Base-by-base conservation (phyloP, 1,139 yeast species). In the Candida anutae region DNA sequence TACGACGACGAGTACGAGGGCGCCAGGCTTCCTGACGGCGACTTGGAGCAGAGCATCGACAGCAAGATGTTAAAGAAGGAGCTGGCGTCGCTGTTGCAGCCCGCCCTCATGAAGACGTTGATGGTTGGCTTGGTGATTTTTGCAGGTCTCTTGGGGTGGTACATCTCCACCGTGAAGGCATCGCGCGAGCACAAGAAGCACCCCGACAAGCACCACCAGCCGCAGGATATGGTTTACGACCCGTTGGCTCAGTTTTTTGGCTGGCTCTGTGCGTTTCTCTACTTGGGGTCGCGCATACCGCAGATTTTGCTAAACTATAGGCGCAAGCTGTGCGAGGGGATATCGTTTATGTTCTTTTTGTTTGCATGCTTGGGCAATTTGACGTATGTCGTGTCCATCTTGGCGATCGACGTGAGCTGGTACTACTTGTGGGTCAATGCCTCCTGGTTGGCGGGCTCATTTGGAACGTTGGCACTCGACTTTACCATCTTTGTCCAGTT, bases 351-450 rank as follows among this genome's bases (percentile, higher is more conserved):
- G 68, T 88, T 88, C 55, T 88, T 88, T 56, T 59, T 87, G 22
- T 87, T 88, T 64, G 96, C 97, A 20, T 85, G 95, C 51, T 59
- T 88, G 35, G 97, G 97, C 26, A 88, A 88, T 51, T 62, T 83
- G 48, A 84, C 95, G 0, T 88, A 85, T 44, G 95, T 88, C 23
- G 69, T 84, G 16, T 81, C 94, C 11, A 88, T 88, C 32, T 58
- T 88, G 28, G 70, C 81, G 24, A 83, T 87, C 25, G 85, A 84
- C 40, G 62, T 77, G 30, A 76, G 85, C 32, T 64, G 69, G 50
- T 62, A 73, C 34, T 88, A 84, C 43, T 53, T 88, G 22, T 51
- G 83, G 48, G 80, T 88, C 27, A 90, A 88, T 52, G 74, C 87
- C 5, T 80, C 94, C 14, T 90, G 98, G 98, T 64, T 90, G 33